phyloP scores from a whole-genome alignment of 306 rosid genomes.

The Castanea mollissima region DNA sequence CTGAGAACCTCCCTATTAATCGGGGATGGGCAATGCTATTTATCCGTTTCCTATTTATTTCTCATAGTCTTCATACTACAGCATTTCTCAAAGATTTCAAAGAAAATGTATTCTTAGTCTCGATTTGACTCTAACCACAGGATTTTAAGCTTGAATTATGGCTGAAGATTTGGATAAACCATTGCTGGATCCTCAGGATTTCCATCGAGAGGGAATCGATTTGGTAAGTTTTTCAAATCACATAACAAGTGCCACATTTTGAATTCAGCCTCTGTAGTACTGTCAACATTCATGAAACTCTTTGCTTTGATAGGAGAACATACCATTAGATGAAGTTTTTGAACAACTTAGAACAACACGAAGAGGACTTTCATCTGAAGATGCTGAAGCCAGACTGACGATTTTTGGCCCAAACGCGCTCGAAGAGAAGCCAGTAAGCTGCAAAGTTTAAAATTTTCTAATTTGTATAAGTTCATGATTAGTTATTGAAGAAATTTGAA shows the following conservation, averaged over 20 bases:
- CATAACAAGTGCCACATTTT: constrained; percentile 4
- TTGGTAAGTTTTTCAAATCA: constrained; percentile 44
- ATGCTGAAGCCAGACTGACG: constrained; percentile 61
- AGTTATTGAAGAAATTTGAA: constrained; percentile 1
- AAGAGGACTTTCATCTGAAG: constrained; percentile 70
- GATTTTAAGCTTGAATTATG: constrained; percentile 42
- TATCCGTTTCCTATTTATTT: neutral
- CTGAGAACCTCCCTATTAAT: neutral
- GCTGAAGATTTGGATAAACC: constrained; percentile 71
- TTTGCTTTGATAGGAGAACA: constrained; percentile 51
- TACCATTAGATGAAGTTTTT: constrained; percentile 78
- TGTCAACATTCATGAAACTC: constrained; percentile 3
- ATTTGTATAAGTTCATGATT: neutral
- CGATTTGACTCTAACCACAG: constrained; percentile 8
- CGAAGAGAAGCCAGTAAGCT: constrained; percentile 72
- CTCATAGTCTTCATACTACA: neutral
- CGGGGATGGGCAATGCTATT: neutral
- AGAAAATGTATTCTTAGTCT: neutral
- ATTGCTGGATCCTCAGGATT: constrained; percentile 69
- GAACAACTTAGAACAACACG: constrained; percentile 66
- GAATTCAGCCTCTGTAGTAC: constrained; percentile 10
- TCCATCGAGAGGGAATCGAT: constrained; percentile 72
- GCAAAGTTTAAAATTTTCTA: neutral
- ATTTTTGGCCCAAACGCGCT: constrained; percentile 81
- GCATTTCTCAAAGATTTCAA: neutral